Base-by-base conservation (phyloP, 2,329 filamentous ascomycete genomes). In the Paraphaeosphaeria sporulosa region DNA sequence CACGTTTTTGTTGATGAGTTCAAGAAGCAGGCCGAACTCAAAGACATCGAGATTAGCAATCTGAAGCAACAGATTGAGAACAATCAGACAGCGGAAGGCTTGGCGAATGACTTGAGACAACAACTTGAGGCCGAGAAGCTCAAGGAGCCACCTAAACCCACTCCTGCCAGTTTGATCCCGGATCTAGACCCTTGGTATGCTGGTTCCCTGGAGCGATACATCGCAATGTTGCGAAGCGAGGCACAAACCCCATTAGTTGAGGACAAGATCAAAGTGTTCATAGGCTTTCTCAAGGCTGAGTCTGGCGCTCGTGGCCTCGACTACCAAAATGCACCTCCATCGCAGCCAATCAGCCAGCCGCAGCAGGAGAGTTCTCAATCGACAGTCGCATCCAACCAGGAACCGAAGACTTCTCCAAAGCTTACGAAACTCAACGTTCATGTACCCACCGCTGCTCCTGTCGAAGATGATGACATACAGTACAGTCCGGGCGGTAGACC, bases 171-270 rank as follows among this genome's bases (percentile, higher is more conserved):
- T 57, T 59, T 78, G 53, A 80, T 86, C 64, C 82, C 83, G 25
- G 84, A 85, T 64, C 76, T 87, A n/a, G 83, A 86, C 61, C 81
- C 84, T 2, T 86, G 85, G 83, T 86, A 82, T 64, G 83, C 81
- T 64, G 83, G 84, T 2, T 87, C 85, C 27, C 70, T 87, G 50
- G 81, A 84, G 52, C 78, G 85, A 44, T 87, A 83, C 65, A 81
- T 85, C 32, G 76, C 78, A 4, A 87, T 87, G 84, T 75, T 87
- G 25, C 80, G 81, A 51, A 80, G 81, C 55, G 85, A 87, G 67
- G 79, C 82, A 32, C 60, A 52, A 12, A 71, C 72, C 75, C 78
- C 58, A 75, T 80, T 49, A 70, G 82, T 86, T 47, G 78, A 83
- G 56, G 82, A 85, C 48, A 85, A 85, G 61, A 82, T 82, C 64